phyloP scores from a whole-genome alignment of 139 green algal genomes.

The Picochlorum costavermella region DNA sequence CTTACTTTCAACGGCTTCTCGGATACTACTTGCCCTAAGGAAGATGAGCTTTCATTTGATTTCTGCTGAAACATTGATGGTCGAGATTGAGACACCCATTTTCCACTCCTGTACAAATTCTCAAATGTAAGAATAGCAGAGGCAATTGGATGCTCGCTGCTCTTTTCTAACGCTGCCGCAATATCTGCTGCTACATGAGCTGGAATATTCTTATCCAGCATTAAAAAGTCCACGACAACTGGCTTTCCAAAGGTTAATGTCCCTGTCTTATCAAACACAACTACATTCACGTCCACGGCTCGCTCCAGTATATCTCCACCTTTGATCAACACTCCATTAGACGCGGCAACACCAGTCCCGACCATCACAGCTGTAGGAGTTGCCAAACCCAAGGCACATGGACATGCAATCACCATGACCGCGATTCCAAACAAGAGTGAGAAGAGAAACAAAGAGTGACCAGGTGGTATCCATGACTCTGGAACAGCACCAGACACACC shows the following conservation, averaged over 20 bases:
- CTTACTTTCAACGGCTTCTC: conserved; percentile 6
- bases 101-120: neutral
- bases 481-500: conserved; percentile 39
- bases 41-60: neutral
- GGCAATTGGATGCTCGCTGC: conserved; percentile 86
- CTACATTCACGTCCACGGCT: conserved; percentile 39
- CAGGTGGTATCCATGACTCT: conserved; percentile 64
- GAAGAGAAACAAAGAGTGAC: conserved; percentile 80
- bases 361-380: conserved; percentile 99
- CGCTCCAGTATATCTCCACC: conserved; percentile 68
- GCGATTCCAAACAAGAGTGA: conserved; percentile 89
- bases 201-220: conserved; percentile 2
- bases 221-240: conserved; percentile 37
- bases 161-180: conserved; percentile 65
- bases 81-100: neutral
- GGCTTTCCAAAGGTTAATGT: conserved; percentile 80
- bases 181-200: conserved; percentile 34
- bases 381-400: conserved; percentile 90
- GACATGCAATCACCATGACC: conserved; percentile 96
- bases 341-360: conserved; percentile 74
- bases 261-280: conserved; percentile 96
- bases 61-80: neutral
- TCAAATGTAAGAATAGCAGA: conserved; percentile 62
- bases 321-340: conserved; percentile 92
- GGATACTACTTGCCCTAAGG: neutral